Percentiles rank a stretch among this genome's conserved stretches.
Conservation (phyloP, 2,329 filamentous ascomycete genomes). For the Byssothecium circinans region DNA sequence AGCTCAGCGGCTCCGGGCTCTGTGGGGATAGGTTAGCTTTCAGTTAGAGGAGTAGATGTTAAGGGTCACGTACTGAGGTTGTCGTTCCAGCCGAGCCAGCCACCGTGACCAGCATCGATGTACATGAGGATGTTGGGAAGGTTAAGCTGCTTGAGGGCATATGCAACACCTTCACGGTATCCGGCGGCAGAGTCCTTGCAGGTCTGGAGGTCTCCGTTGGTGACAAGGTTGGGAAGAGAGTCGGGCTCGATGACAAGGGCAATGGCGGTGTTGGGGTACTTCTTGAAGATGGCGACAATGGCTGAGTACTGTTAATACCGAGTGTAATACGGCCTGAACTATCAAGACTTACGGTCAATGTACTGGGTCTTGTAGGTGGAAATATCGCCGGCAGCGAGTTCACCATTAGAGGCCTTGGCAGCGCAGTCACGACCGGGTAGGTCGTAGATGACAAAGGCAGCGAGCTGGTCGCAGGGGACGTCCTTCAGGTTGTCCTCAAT, state of each 20-base stretch:
- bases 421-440: constrained; percentile 67
- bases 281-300: constrained; percentile 58
- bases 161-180: constrained; percentile 61
- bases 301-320: constrained; percentile 24
- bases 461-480: constrained; percentile 53
- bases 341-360: constrained; percentile 50
- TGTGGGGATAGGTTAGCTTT: constrained; percentile 7
- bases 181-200: constrained; percentile 60
- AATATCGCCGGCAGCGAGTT: constrained; percentile 59
- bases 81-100: constrained; percentile 67
- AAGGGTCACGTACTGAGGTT: constrained; percentile 50
- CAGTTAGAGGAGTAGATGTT: constrained; percentile 8
- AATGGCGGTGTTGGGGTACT: constrained; percentile 52
- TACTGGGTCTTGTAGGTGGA: constrained; percentile 56
- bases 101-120: constrained; percentile 65
- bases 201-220: constrained; percentile 57
- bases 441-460: constrained; percentile 64
- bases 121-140: constrained; percentile 67
- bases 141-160: constrained; percentile 61
- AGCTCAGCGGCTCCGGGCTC: constrained; percentile 56
- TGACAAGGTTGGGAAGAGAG: constrained; percentile 65
- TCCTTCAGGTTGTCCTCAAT: constrained; percentile 55
- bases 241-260: constrained; percentile 59
- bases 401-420: constrained; percentile 66
- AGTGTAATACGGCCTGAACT: not conserved